A percentile compares a stretch with the other conserved stretches of the same genome.
phyloP scores from a whole-genome alignment of 176 grass and related monocot genomes.

The Carex cristatella region DNA sequence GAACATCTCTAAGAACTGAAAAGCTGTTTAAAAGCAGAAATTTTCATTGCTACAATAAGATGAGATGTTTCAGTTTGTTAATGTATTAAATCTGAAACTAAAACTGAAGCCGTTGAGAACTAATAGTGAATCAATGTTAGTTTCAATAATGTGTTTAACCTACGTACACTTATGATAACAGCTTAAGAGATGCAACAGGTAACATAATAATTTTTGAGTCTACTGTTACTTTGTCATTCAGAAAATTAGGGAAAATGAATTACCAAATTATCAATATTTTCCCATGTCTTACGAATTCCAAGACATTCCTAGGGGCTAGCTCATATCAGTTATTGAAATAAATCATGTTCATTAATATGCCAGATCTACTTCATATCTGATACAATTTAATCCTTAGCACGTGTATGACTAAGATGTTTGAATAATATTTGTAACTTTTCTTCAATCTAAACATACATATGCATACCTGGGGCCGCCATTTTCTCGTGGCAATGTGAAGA shows the following conservation, averaged over 20 bases:
- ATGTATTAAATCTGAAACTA: neutral
- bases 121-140: neutral
- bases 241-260: neutral
- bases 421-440: neutral
- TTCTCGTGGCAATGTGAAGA: conserved; percentile 93
- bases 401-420: neutral
- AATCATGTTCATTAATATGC: neutral
- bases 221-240: neutral
- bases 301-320: neutral
- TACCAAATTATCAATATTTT: neutral
- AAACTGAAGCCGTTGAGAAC: neutral
- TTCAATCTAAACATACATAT: neutral
- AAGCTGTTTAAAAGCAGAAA: neutral
- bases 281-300: neutral
- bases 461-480: conserved; percentile 96
- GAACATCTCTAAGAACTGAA: neutral
- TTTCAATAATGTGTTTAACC: neutral
- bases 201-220: neutral
- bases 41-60: neutral
- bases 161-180: neutral
- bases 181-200: neutral
- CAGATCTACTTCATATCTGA: neutral
- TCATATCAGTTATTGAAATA: neutral
- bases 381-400: neutral
- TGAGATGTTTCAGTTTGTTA: neutral